A percentile compares a stretch with the other conserved stretches of the same genome.
phyloP scores from a whole-genome alignment of 148 eudicot species.

The Rhododendron molle region DNA sequence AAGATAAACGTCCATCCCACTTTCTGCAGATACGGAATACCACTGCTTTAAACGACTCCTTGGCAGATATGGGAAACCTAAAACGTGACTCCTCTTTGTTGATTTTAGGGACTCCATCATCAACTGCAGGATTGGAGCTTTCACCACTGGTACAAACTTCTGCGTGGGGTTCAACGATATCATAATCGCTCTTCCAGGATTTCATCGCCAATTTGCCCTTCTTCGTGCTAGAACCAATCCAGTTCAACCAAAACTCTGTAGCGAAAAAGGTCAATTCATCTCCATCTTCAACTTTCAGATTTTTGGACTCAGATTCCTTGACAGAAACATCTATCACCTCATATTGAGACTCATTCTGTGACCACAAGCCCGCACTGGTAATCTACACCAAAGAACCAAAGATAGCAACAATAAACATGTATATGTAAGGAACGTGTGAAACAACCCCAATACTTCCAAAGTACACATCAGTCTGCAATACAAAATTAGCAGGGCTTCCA shows the following conservation, averaged over 20 bases:
- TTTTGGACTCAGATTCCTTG: slow-evolving; percentile 25
- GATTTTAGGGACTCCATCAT: slow-evolving; percentile 32
- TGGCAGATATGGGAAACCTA: slow-evolving; percentile 55
- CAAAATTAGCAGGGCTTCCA: neutral
- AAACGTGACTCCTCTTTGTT: slow-evolving; percentile 53
- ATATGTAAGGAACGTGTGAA: neutral
- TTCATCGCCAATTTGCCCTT: slow-evolving; percentile 46
- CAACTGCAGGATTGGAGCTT: slow-evolving; percentile 30
- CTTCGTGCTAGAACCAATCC: slow-evolving; percentile 61
- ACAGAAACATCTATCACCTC: slow-evolving; percentile 29
- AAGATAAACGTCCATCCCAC: slow-evolving; percentile 83
- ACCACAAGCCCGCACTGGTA: slow-evolving; percentile 74
- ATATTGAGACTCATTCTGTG: slow-evolving; percentile 48
- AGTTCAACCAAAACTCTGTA: slow-evolving; percentile 55
- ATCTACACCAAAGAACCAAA: slow-evolving; percentile 53
- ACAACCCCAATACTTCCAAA: neutral
- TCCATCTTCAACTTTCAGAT: slow-evolving; percentile 27
- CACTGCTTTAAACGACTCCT: slow-evolving; percentile 64
- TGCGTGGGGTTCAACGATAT: slow-evolving; percentile 40
- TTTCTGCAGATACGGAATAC: slow-evolving; percentile 51
- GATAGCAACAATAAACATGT: neutral
- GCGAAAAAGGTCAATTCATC: slow-evolving; percentile 46
- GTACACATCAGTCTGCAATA: neutral
- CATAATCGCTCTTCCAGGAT: slow-evolving; percentile 63
- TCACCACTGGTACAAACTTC: slow-evolving; percentile 42